phyloP scores from a whole-genome alignment of 2,329 filamentous ascomycete genomes.

The Cercospora sp. region DNA sequence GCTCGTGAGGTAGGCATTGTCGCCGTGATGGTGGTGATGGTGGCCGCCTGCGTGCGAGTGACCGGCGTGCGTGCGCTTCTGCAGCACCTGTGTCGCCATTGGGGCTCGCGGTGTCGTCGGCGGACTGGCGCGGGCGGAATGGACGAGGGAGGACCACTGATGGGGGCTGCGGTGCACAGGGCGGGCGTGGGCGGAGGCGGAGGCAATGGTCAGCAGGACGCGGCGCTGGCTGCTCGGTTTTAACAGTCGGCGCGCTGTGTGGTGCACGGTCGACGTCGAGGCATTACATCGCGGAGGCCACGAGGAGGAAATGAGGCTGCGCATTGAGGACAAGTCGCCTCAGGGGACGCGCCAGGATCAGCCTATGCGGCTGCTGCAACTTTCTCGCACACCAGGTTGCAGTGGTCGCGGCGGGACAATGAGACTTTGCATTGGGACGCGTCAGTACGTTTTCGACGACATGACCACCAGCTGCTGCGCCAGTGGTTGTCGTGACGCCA shows the following conservation, averaged over 20 bases:
- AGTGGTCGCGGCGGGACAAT: not conserved
- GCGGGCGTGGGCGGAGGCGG: conserved; percentile 2
- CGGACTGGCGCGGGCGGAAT: conserved; percentile 27
- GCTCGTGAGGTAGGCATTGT: conserved; percentile 79
- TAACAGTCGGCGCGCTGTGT: not conserved
- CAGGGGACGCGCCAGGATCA: conserved; percentile 1
- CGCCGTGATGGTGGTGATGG: conserved; percentile 73
- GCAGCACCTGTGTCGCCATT: conserved; percentile 28
- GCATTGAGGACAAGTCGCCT: conserved; percentile 11
- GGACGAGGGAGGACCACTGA: conserved; percentile 39
- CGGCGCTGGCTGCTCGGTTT: conserved; percentile 18
- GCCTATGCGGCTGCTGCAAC: not conserved
- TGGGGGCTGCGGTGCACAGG: conserved; percentile 28
- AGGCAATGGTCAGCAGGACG: conserved; percentile 20
- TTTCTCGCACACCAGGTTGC: not conserved
- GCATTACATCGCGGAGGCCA: conserved; percentile 3
- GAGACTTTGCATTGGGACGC: conserved; percentile 4
- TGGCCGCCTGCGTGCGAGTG: conserved; percentile 48
- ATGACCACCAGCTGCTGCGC: not conserved
- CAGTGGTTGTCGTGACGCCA: not conserved
- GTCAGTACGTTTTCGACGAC: not conserved
- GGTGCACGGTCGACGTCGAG: conserved; percentile 11
- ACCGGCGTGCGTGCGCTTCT: conserved; percentile 36
- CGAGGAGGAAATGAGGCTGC: not conserved
- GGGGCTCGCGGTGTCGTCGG: conserved; percentile 1